These are phyloP conservation scores for Gastrolobium villosum DNA, from an alignment of 306 rosid genomes.

Conservation along the genomic window DNA sequence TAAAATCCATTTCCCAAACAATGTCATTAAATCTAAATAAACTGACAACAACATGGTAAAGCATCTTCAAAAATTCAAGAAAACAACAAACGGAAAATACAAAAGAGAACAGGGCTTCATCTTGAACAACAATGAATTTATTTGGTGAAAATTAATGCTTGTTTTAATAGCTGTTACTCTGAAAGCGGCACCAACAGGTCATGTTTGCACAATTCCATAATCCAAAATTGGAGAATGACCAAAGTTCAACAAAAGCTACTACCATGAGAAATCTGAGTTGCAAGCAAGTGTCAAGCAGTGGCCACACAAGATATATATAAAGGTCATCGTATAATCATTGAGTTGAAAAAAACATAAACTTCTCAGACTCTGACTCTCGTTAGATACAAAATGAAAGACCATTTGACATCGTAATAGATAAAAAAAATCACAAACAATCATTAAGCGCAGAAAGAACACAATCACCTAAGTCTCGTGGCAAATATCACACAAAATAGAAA, in stretches of 20 bases:
- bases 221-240: not conserved
- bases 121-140: not conserved
- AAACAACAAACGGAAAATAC: not conserved
- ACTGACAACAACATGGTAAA: not conserved
- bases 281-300: not conserved
- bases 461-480: not conserved
- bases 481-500: too few species aligned
- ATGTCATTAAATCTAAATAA: not conserved
- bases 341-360: not conserved
- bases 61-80: too few species aligned
- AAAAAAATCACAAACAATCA: not conserved
- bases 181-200: not conserved
- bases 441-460: not conserved
- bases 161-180: too few species aligned
- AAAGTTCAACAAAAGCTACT: not conserved
- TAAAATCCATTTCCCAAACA: not conserved
- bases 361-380: not conserved
- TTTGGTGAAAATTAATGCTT: not conserved
- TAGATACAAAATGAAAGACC: not conserved
- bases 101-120: not conserved
- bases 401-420: not conserved
- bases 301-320: not conserved
- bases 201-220: too few species aligned
- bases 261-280: not conserved
- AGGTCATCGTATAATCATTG: not conserved